phyloP scores from a whole-genome alignment of 495 filamentous ascomycete genomes.

The Achaetomiella virescens region DNA sequence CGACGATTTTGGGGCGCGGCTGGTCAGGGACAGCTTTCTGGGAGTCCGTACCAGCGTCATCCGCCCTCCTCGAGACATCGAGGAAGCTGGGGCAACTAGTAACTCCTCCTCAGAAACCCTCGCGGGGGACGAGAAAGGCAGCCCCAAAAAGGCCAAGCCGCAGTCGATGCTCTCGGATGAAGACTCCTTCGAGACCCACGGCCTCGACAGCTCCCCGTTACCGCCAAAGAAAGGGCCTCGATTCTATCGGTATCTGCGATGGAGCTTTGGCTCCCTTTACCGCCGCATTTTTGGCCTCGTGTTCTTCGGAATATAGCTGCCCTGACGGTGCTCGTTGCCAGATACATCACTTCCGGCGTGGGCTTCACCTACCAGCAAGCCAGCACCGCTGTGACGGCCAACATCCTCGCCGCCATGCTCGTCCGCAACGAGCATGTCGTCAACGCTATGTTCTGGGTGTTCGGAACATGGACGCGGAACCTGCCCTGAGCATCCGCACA shows the following conservation, averaged over 20 bases:
- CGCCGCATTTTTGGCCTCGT: conserved; percentile 32
- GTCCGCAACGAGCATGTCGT: conserved; percentile 71
- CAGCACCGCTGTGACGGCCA: conserved; percentile 40
- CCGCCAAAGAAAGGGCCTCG: conserved; percentile 27
- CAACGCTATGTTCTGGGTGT: conserved; percentile 61
- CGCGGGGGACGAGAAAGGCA: background rate
- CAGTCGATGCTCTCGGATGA: background rate
- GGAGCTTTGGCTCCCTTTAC: conserved; percentile 35
- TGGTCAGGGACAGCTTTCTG: background rate
- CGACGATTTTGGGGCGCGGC: background rate
- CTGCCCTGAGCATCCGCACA: conserved; percentile 58
- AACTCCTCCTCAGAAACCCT: background rate
- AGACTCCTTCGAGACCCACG: conserved; percentile 13
- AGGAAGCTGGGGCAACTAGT: background rate
- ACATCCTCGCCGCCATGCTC: conserved; percentile 45
- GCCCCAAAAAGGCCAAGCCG: conserved; percentile 1
- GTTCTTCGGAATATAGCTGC: conserved; percentile 27
- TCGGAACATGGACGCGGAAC: conserved; percentile 48
- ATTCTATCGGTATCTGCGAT: conserved; percentile 28
- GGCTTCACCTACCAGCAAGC: conserved; percentile 22
- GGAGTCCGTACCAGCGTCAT: background rate
- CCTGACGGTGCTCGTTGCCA: conserved; percentile 16
- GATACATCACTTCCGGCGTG: background rate
- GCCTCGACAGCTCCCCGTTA: conserved; percentile 16
- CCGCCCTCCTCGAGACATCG: background rate